Base-by-base conservation (phyloP, 768 basidiomycete species). In the Candolleomyces aberdarensis region DNA sequence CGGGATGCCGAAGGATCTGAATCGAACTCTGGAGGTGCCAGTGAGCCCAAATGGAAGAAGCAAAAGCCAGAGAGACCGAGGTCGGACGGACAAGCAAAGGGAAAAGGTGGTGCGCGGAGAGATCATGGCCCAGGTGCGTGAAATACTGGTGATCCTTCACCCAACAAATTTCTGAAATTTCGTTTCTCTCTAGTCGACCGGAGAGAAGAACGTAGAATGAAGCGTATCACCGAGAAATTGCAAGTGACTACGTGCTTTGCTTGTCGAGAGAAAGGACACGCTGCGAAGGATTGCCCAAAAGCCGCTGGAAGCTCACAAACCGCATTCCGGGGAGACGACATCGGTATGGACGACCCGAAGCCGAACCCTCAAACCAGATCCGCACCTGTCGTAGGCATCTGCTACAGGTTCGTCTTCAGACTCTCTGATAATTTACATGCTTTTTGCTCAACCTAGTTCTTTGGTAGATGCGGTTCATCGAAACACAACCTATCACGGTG, bases 221-320 rank as follows among this genome's bases (percentile, higher is more conserved):
- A 84, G 64, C 85, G 94, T 41, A 82, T 84, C 55, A 69, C 82
- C 3, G 83, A 88, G 51, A 83, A 85, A 47, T 65, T 79, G 13
- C 75, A 79, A 9, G 72, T 76, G 2, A 94, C 87, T 1, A 86
- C 83, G 6, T 97, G 95, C 70, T 96, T 94, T 72, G 90, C 89
- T 3, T 98, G 95, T 76, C 83, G 95, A 56, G 79, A 86, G 67
- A 84, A 80, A 63, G 95, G 95, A 0, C 95, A 98, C 68, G 78
- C 88, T 1, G 94, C 94, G 3, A 86, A 80, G 70, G 85, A 94
- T 59, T 98, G 95, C 69, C 89, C 91, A 0, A 83, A 76, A 15
- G 66, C 60, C 63, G 1, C 64, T 19, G 14, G 57, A 61, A 3
- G 66, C 14, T 10, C 63, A 55, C 7, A 66, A 62, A 7, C 19